phyloP scores from a whole-genome alignment of 2,329 filamentous ascomycete species.

The Venturia aucupariae region DNA sequence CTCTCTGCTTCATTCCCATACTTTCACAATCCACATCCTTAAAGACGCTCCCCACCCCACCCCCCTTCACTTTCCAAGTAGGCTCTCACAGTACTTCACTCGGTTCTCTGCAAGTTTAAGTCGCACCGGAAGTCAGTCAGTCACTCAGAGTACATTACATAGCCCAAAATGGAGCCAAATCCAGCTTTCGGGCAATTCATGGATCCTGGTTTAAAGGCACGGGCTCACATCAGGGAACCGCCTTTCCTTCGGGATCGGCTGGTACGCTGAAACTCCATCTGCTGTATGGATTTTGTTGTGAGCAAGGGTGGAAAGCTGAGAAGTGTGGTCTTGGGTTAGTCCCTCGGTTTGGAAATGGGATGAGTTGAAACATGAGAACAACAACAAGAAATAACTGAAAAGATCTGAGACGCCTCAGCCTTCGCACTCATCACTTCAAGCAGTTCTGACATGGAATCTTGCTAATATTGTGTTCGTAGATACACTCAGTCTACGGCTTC shows the following conservation, averaged over 20 bases:
- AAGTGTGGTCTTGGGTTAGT: neutral
- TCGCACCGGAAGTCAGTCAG: neutral
- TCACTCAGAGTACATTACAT: neutral
- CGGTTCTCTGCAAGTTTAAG: neutral
- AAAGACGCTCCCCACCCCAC: neutral
- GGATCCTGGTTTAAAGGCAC: constrained; percentile 7
- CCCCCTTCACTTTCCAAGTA: neutral
- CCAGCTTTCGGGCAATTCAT: constrained; percentile 4
- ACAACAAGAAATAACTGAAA: neutral
- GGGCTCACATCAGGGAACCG: neutral
- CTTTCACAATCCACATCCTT: neutral
- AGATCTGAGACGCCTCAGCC: neutral
- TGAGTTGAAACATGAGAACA: neutral
- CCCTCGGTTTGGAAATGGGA: constrained; percentile 2
- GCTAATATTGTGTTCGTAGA: neutral
- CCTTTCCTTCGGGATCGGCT: neutral
- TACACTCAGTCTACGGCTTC: neutral
- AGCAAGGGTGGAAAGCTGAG: neutral
- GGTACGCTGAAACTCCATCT: constrained; percentile 4
- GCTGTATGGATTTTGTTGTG: constrained; percentile 5
- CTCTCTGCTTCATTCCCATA: neutral
- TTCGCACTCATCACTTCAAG: neutral
- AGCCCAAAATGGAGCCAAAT: constrained; percentile 4
- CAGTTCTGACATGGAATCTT: neutral
- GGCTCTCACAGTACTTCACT: constrained; percentile 8